Conservation (phyloP, 176 grass and related monocot genomes). For the Oryza glumipatula region DNA sequence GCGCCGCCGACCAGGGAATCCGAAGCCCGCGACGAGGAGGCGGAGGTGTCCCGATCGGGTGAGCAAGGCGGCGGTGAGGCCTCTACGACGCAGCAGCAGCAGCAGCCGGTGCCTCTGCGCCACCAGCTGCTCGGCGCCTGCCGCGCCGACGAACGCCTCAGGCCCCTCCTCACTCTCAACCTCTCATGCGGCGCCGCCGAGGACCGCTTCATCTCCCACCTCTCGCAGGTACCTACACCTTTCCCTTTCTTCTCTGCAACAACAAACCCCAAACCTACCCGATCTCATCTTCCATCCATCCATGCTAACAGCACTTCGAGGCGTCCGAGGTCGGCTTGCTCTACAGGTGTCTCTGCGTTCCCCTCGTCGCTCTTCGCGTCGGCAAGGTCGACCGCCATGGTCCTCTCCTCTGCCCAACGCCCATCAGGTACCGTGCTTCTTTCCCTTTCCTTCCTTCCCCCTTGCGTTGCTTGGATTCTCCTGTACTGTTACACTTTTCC, state of each 20-base stretch:
- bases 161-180: slow-evolving; percentile 63
- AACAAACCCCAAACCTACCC: too few relatives aligned
- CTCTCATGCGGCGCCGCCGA: slow-evolving; percentile 61
- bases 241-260: neutral
- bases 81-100: neutral
- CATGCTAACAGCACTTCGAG: slow-evolving; percentile 70
- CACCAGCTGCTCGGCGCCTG: slow-evolving; percentile 80
- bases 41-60: slow-evolving; percentile 3
- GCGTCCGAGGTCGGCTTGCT: slow-evolving; percentile 75
- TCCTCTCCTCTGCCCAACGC: slow-evolving; percentile 70
- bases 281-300: neutral
- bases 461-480: too few relatives aligned
- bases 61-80: slow-evolving; percentile 6
- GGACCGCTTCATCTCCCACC: slow-evolving; percentile 76
- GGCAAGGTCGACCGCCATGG: slow-evolving; percentile 70
- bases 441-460: neutral
- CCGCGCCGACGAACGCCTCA: slow-evolving; percentile 79
- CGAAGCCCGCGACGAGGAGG: neutral
- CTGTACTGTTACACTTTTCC: too few relatives aligned
- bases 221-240: slow-evolving; percentile 57
- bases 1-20: neutral
- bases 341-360: slow-evolving; percentile 79
- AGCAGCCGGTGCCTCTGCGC: slow-evolving; percentile 49
- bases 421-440: slow-evolving; percentile 51
- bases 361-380: slow-evolving; percentile 85